These are phyloP conservation scores for Pelargonium myrrhifolium DNA, from an alignment of 441 rosid species.

Conservation along the genomic window DNA sequence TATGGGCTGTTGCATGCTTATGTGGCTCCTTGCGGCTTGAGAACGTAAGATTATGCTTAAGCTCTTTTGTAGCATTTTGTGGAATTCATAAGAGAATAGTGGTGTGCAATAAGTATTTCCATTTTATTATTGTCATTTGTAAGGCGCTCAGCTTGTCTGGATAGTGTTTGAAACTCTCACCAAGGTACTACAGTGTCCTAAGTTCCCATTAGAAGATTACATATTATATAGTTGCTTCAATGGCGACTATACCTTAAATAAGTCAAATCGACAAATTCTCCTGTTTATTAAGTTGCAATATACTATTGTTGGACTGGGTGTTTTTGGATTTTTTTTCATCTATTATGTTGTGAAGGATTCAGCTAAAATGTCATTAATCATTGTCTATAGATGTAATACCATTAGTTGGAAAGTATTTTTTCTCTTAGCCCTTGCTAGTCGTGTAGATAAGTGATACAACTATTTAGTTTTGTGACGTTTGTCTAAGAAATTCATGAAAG, in stretches of 20 bases:
- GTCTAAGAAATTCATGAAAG: background rate
- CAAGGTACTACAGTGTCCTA: too few species aligned
- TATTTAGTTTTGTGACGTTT: background rate
- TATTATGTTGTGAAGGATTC: background rate
- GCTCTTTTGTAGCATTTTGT: background rate
- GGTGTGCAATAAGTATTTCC: too few species aligned
- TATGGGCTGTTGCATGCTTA: conserved; percentile 83
- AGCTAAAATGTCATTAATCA: background rate
- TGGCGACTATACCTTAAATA: too few species aligned
- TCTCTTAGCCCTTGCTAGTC: background rate
- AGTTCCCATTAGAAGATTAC: too few species aligned
- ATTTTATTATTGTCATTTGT: too few species aligned
- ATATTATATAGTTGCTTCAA: too few species aligned
- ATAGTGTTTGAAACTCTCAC: too few species aligned
- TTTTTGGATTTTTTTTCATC: background rate
- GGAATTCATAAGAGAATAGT: background rate
- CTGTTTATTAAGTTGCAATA: background rate
- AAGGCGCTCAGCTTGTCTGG: too few species aligned
- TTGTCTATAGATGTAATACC: background rate
- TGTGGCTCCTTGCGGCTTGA: conserved; percentile 94
- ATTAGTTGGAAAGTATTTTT: background rate
- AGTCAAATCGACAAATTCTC: too few species aligned
- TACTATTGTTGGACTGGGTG: background rate
- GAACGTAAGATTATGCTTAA: conserved; percentile 37
- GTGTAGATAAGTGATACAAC: background rate